These are phyloP conservation scores for Coriaria nepalensis DNA, from an alignment of 306 rosid species.

Conservation along the genomic window DNA sequence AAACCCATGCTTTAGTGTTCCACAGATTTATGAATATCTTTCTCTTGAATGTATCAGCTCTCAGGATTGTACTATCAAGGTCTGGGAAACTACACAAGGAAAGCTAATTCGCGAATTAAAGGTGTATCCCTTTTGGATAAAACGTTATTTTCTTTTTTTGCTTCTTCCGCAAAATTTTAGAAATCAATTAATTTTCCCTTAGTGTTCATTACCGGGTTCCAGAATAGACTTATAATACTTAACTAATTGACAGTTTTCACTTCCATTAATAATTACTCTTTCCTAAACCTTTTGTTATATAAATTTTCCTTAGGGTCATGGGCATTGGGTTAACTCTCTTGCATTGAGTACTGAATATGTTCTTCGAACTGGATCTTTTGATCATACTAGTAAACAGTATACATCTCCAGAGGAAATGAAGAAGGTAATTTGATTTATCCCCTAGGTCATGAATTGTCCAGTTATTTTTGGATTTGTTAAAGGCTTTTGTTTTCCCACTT, in stretches of 20 bases:
- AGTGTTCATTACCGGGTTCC: too few relatives aligned
- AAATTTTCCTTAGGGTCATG: constrained; percentile 67
- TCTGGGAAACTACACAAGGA: constrained; percentile 93
- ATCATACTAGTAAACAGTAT: constrained; percentile 73
- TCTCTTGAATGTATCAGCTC: constrained; percentile 38
- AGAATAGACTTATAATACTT: too few relatives aligned
- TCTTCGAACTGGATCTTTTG: constrained; percentile 91
- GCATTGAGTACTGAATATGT: constrained; percentile 93
- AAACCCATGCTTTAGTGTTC: neutral
- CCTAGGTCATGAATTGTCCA: neutral
- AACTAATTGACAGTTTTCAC: neutral
- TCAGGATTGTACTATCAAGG: constrained; percentile 83
- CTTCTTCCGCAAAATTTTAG: neutral
- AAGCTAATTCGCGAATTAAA: constrained; percentile 77
- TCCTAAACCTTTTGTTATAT: constrained; percentile 9
- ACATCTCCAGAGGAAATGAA: constrained; percentile 80
- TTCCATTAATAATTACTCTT: neutral
- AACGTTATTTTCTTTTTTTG: neutral
- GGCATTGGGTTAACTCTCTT: constrained; percentile 90
- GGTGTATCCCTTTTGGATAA: constrained; percentile 21
- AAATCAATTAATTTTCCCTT: too few relatives aligned
- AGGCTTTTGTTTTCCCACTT: neutral
- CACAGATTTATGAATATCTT: constrained; percentile 10
- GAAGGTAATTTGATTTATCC: constrained; percentile 32
- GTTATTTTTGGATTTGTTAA: neutral